Evolutionary conservation across 768 basidiomycete genomes (phyloP).

Genomic region (Leucosporidium yakuticum): DNA sequence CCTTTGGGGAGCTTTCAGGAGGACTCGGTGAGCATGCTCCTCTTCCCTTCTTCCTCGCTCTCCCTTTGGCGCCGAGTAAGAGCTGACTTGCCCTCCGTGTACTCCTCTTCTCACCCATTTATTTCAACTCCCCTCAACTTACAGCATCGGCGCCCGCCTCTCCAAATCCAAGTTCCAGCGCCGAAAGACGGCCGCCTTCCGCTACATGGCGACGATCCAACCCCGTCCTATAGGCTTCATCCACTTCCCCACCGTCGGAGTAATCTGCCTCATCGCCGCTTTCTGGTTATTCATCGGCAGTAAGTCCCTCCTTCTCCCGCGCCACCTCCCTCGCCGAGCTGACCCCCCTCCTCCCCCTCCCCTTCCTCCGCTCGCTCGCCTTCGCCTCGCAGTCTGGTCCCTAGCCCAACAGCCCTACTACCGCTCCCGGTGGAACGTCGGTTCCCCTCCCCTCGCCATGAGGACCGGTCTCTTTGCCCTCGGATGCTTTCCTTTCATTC

Average conservation of each 20-base stretch:
- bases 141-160: slow-evolving; percentile 4
- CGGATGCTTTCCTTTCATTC: slow-evolving; percentile 37
- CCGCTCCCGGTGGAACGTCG: slow-evolving; percentile 36
- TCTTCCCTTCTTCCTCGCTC: not conserved
- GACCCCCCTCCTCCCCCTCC: no score
- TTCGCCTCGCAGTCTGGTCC: not conserved
- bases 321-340: no score
- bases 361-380: no score
- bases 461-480: slow-evolving; percentile 36
- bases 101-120: no score
- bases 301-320: not conserved
- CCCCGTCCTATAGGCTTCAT: slow-evolving; percentile 24
- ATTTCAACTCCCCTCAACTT: no score
- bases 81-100: no score
- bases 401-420: slow-evolving; percentile 33
- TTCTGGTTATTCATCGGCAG: slow-evolving; percentile 29
- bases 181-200: slow-evolving; percentile 14
- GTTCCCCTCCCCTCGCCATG: slow-evolving; percentile 36
- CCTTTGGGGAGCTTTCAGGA: not conserved
- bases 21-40: slow-evolving; percentile 3
- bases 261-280: slow-evolving; percentile 7
- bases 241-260: slow-evolving; percentile 20
- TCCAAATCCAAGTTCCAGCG: slow-evolving; percentile 1
- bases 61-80: not conserved
- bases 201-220: slow-evolving; percentile 19